Evolutionary conservation across 495 filamentous ascomycete species (phyloP).

Genomic region (Neurospora sp.): DNA sequence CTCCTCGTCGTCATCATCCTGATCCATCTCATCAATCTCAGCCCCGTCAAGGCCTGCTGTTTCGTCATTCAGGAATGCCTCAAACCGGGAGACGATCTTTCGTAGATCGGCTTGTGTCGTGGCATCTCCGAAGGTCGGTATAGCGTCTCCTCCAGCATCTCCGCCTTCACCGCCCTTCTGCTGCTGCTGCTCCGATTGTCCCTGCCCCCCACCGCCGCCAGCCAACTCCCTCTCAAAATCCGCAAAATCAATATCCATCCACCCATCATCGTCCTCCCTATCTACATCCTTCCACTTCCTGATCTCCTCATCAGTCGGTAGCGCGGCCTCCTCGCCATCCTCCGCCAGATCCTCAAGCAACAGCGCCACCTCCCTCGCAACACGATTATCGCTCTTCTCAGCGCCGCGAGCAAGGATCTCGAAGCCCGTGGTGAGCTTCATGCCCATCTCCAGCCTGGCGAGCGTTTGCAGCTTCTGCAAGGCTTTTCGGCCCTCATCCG

Average conservation of each 20-base stretch:
- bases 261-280: conserved; percentile 71
- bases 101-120: conserved; percentile 72
- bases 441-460: conserved; percentile 58
- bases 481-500: background rate
- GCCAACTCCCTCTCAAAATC: conserved; percentile 76
- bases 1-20: conserved; percentile 39
- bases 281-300: conserved; percentile 49
- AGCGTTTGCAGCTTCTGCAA: conserved; percentile 26
- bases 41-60: conserved; percentile 69
- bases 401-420: conserved; percentile 72
- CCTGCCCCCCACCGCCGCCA: conserved; percentile 15
- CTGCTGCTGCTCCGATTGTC: conserved; percentile 13
- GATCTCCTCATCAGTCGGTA: conserved; percentile 71
- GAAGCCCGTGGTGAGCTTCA: conserved; percentile 84
- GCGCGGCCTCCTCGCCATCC: conserved; percentile 39
- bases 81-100: conserved; percentile 84
- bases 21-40: conserved; percentile 65
- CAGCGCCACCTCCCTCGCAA: conserved; percentile 62
- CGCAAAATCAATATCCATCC: conserved; percentile 84
- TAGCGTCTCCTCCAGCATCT: background rate
- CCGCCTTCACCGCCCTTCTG: too few relatives aligned
- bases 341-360: conserved; percentile 58
- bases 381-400: conserved; percentile 52
- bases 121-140: conserved; percentile 57
- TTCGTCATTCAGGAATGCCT: conserved; percentile 88